Evolutionary conservation across 202 grass and related monocot genomes (phyloP).

Genomic region (Dendrocalamus latiflorus): DNA sequence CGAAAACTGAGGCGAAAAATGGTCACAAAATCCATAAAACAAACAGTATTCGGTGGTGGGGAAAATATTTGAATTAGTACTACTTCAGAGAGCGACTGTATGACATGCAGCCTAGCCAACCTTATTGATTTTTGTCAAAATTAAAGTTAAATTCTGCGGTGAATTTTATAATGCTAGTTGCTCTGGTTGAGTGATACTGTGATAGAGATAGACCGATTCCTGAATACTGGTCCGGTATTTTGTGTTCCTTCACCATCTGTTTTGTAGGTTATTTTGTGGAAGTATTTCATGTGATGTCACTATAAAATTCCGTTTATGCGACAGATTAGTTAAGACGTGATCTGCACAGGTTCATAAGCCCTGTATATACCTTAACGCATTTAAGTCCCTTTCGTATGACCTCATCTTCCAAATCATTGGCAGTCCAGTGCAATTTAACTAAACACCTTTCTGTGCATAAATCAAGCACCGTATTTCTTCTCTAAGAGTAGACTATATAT

Average conservation of each 20-base stretch:
- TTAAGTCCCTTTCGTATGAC: constrained; percentile 14
- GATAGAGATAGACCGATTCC: neutral
- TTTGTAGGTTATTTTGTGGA: neutral
- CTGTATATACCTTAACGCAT: neutral
- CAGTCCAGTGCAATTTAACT: neutral
- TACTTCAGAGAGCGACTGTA: neutral
- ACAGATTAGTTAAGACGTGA: neutral
- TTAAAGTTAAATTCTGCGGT: neutral
- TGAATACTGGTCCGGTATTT: neutral
- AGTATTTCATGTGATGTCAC: neutral
- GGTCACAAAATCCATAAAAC: neutral
- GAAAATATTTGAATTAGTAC: neutral
- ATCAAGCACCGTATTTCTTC: neutral
- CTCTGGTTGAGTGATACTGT: neutral
- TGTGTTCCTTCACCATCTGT: neutral
- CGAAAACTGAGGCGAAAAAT: neutral
- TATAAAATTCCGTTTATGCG: neutral
- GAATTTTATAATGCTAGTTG: neutral
- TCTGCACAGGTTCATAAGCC: neutral
- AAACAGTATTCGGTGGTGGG: too few species aligned
- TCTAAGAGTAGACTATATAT: neutral
- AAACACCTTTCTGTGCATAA: neutral
- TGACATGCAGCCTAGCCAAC: neutral
- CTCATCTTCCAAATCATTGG: constrained; percentile 25
- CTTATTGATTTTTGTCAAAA: constrained; percentile 10